These are phyloP conservation scores for Clohesyomyces aquaticus DNA, from an alignment of 495 filamentous ascomycete genomes.

Conservation along the genomic window DNA sequence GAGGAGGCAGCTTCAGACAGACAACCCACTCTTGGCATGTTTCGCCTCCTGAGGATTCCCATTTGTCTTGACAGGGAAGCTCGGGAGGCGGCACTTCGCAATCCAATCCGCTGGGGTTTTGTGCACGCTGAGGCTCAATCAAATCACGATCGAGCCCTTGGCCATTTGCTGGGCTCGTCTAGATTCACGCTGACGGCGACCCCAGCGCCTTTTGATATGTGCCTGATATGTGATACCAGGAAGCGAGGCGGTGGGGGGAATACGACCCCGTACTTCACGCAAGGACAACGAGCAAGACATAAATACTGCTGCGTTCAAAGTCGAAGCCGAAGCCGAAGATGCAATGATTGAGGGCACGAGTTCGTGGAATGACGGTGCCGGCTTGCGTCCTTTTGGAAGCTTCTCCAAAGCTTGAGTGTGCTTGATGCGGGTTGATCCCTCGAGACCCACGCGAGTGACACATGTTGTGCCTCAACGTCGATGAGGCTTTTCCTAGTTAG, in stretches of 20 bases:
- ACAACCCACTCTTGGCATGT: slow-evolving; percentile 27
- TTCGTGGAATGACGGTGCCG: neutral
- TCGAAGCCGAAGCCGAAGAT: no score
- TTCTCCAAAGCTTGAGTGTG: slow-evolving; percentile 28
- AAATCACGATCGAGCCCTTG: neutral
- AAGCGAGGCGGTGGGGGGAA: neutral
- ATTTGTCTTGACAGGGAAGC: slow-evolving; percentile 11
- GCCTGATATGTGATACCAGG: slow-evolving; percentile 22
- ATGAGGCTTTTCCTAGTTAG: slow-evolving; percentile 32
- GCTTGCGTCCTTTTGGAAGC: slow-evolving; percentile 13
- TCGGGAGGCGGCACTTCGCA: slow-evolving; percentile 10
- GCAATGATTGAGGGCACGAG: no score
- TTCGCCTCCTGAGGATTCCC: slow-evolving; percentile 23
- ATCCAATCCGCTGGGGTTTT: neutral
- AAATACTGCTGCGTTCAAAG: no score
- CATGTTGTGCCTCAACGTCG: slow-evolving; percentile 27
- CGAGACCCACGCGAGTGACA: slow-evolving; percentile 30
- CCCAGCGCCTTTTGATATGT: slow-evolving; percentile 12
- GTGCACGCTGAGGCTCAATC: slow-evolving; percentile 35
- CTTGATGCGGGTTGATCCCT: slow-evolving; percentile 2
- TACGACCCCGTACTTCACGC: no score
- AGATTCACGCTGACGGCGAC: slow-evolving; percentile 20
- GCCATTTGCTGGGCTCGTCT: slow-evolving; percentile 2
- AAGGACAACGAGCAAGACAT: neutral
- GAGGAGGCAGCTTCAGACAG: slow-evolving; percentile 19